Evolutionary conservation across 148 eudicot genomes (phyloP).

Genomic region (Spergularia bocconei): DNA sequence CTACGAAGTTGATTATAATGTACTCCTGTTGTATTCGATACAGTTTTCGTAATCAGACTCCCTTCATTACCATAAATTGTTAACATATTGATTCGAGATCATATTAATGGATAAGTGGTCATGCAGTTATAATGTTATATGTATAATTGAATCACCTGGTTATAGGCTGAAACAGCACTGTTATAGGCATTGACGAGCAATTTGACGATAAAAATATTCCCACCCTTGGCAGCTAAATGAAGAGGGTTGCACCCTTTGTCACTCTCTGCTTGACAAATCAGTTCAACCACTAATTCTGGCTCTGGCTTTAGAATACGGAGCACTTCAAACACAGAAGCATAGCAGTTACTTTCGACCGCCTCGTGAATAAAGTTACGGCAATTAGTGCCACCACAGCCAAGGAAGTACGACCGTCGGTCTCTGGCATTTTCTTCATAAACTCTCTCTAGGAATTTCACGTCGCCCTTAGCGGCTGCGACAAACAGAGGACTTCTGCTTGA

Average conservation of each 20-base stretch:
- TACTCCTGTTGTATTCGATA: too few relatives aligned
- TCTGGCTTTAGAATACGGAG: not conserved
- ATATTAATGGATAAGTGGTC: too few relatives aligned
- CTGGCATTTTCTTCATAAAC: not conserved
- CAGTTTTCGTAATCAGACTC: too few relatives aligned
- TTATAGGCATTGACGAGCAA: not conserved
- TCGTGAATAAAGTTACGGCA: not conserved
- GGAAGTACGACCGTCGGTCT: not conserved
- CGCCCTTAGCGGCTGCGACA: too few relatives aligned
- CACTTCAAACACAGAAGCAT: not conserved
- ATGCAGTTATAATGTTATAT: too few relatives aligned
- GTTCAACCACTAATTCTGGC: not conserved
- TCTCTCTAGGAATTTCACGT: not conserved
- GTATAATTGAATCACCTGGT: too few relatives aligned
- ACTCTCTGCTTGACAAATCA: not conserved
- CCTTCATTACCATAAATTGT: too few relatives aligned
- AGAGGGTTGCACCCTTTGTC: not conserved
- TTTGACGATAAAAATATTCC: not conserved
- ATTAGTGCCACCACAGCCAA: not conserved
- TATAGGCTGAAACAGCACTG: not conserved
- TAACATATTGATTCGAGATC: too few relatives aligned
- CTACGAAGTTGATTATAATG: too few relatives aligned
- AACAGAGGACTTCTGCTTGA: too few relatives aligned
- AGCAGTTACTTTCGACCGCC: not conserved
- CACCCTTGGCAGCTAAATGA: not conserved